Percentiles rank a stretch among this genome's conserved stretches.
Conservation (phyloP, 768 basidiomycete species). For the Tylopilus felleus region DNA sequence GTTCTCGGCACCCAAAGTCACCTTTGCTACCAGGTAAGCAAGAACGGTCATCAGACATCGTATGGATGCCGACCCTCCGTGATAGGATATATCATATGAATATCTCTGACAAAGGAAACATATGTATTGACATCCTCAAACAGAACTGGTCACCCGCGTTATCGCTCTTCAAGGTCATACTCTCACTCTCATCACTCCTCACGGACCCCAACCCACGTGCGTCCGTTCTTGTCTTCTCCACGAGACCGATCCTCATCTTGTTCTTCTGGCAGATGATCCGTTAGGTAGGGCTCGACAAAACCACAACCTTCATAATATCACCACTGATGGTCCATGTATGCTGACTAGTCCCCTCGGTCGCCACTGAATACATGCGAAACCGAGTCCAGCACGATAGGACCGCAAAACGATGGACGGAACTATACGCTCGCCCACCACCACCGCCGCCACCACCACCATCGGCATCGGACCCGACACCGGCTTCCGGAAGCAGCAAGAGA, state of each 20-base stretch:
- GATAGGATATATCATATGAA: conserved; percentile 88
- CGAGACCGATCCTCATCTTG: conserved; percentile 8
- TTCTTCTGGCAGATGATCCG: conserved; percentile 53
- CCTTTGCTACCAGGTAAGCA: conserved; percentile 66
- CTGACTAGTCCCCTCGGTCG: conserved; percentile 61
- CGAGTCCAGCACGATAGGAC: conserved; percentile 71
- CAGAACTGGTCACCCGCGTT: conserved; percentile 93
- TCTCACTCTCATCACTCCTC: conserved; percentile 87
- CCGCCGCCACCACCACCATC: conserved; percentile 19
- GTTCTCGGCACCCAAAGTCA: conserved; percentile 76
- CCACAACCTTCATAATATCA: not conserved
- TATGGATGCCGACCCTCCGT: not conserved
- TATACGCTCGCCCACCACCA: conserved; percentile 56
- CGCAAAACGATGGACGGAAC: conserved; percentile 73
- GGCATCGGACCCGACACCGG: conserved; percentile 11
- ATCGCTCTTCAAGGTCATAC: conserved; percentile 91
- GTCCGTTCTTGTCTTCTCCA: conserved; percentile 27
- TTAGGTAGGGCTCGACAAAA: conserved; percentile 44
- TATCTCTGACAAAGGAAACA: conserved; percentile 71
- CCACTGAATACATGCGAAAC: conserved; percentile 62
- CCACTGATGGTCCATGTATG: not conserved
- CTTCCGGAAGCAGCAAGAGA: conserved; percentile 13
- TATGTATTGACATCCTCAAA: conserved; percentile 91
- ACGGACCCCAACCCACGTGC: conserved; percentile 92
- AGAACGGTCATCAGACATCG: not conserved